Conservation (phyloP, 2,329 filamentous ascomycete species). For the Fusarium napiforme region DNA sequence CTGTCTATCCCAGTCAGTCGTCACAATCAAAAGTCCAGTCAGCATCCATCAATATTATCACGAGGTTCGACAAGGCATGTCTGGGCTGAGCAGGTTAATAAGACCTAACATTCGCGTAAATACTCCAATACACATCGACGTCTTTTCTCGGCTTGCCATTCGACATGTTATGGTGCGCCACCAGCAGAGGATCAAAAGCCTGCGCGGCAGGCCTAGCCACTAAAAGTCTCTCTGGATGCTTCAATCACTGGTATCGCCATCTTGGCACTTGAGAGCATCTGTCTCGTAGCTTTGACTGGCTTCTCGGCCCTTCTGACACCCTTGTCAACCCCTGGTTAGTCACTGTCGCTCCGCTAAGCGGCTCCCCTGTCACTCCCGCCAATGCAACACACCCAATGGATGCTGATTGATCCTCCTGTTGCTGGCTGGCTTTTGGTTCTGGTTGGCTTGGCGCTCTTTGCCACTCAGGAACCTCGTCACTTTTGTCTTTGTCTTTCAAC, state of each 20-base stretch:
- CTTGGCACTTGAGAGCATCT: slow-evolving; percentile 27
- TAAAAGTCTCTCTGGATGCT: slow-evolving; percentile 7
- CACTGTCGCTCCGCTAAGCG: slow-evolving; percentile 21
- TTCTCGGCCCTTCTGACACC: slow-evolving; percentile 42
- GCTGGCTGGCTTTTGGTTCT: slow-evolving; percentile 11
- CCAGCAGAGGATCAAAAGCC: slow-evolving; percentile 11
- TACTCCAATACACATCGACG: slow-evolving; percentile 13
- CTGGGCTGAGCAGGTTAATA: background rate
- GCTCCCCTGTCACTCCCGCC: slow-evolving; percentile 33
- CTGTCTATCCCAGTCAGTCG: background rate
- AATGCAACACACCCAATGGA: background rate
- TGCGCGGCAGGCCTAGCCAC: slow-evolving; percentile 31
- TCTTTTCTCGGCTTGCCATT: slow-evolving; percentile 25
- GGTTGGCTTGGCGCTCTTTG: slow-evolving; percentile 24
- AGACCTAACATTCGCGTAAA: background rate
- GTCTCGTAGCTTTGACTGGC: slow-evolving; percentile 41
- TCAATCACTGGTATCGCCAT: slow-evolving; percentile 18
- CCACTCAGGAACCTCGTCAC: slow-evolving; percentile 37
- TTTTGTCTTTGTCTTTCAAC: slow-evolving; percentile 4
- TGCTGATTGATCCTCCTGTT: slow-evolving; percentile 22
- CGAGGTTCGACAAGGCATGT: background rate
- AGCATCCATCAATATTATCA: background rate
- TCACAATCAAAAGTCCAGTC: slow-evolving; percentile 8
- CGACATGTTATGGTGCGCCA: slow-evolving; percentile 8
- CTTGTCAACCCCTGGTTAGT: slow-evolving; percentile 24